Percentiles rank a stretch among this genome's conserved stretches.
Conservation (phyloP, 257 asterid species). For the Gentiana straminea region DNA sequence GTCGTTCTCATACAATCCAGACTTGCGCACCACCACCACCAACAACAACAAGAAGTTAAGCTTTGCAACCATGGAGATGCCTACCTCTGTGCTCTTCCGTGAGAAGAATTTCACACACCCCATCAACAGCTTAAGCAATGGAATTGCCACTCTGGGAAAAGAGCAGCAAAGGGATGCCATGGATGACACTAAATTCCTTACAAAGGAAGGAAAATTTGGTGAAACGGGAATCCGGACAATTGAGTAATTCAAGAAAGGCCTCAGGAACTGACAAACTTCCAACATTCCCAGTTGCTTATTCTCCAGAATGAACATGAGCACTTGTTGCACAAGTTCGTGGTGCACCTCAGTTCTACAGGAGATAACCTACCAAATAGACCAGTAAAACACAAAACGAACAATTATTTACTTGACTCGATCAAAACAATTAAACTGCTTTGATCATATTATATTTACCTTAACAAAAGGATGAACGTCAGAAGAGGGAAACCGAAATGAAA, state of each 20-base stretch:
- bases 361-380: conserved; percentile 39
- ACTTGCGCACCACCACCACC: no score
- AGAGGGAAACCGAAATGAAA: conserved; percentile 35
- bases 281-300: conserved; percentile 53
- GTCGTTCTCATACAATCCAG: no score
- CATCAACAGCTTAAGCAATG: conserved; percentile 51
- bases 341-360: conserved; percentile 59
- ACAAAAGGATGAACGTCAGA: conserved; percentile 75
- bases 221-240: conserved; percentile 36
- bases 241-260: conserved; percentile 68
- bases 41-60: conserved; percentile 1
- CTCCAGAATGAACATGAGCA: conserved; percentile 48
- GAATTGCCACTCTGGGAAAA: conserved; percentile 59
- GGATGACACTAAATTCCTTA: conserved; percentile 48
- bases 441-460: conserved; percentile 15
- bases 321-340: conserved; percentile 69
- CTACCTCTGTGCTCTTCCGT: conserved; percentile 62
- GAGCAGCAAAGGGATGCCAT: conserved; percentile 68
- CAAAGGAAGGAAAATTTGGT: conserved; percentile 31
- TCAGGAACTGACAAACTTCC: conserved; percentile 68
- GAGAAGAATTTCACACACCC: conserved; percentile 50
- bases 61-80: conserved; percentile 16
- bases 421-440: not conserved
- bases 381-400: not conserved
- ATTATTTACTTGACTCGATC: not conserved